Evolutionary conservation across 1,284 basidiomycete genomes (phyloP).

Genomic region (Neotropicomus parvogracilis): DNA sequence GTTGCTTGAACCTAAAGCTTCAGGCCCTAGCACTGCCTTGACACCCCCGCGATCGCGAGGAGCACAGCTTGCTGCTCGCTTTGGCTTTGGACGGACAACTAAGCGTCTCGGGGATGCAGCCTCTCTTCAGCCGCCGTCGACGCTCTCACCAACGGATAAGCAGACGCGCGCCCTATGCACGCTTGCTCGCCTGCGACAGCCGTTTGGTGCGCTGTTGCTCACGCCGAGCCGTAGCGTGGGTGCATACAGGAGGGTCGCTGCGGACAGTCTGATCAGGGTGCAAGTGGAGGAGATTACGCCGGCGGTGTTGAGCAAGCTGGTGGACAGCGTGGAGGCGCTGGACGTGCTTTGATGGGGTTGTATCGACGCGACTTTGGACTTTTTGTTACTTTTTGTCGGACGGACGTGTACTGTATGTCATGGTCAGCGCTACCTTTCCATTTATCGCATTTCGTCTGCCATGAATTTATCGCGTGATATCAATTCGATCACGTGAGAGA

Average conservation of each 20-base stretch:
- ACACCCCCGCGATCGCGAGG: background rate
- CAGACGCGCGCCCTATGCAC: background rate
- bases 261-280: no score
- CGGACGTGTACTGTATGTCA: no score
- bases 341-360: no score
- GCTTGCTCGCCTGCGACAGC: background rate
- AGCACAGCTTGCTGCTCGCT: background rate
- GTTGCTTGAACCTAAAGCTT: background rate
- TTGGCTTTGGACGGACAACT: background rate
- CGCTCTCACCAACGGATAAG: background rate
- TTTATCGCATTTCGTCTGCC: no score
- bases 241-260: background rate
- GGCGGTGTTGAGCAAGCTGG: no score
- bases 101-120: background rate
- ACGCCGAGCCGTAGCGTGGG: background rate
- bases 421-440: no score
- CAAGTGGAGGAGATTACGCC: no score
- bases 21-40: background rate
- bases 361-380: no score
- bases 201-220: background rate
- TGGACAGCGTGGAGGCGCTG: no score
- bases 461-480: no score
- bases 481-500: no score
- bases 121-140: background rate
- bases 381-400: no score